Evolutionary conservation across 331 rosid genomes (phyloP), one percentile per base, ranked within the genome.

Genomic region (Prunus yedoensis): DNA sequence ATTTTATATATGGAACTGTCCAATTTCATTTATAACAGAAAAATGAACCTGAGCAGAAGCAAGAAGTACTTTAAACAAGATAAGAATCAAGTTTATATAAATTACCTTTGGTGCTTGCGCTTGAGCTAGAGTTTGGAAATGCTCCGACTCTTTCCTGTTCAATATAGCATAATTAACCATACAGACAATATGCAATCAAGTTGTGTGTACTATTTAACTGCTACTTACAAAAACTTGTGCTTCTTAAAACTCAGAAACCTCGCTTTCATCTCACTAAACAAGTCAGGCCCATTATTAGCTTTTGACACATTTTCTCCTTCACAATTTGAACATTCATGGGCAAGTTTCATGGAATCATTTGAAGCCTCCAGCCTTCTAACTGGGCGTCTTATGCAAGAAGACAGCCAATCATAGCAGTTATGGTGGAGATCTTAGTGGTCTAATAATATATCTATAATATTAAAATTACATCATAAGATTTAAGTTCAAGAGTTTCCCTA

Each of bases 41-140:
- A 25, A 25, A 25, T 25, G 27, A 25, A 35, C 0, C 41, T 35
- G 41, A 35, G 0, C 41, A 35, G 41, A 35, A 35, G 41, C 41
- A 35, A 35, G 41, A 35, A 35, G 41, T 35, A 35, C 0, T 35
- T 17, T 45, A 57, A 73, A 13, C 14, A 50, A 54, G 43, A 58
- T 30, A 21, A 58, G 28, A 56, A 54, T 56, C 3, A 46, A 63
- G 20, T 20, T 67, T 64, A 62, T 66, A 46, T 23, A 7, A 25
- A 70, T 51, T 53, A 94, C 99, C 97, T 92, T 94, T 15, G 99
- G 99, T 66, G 52, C 81, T 77, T 94, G 97, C 63, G 66, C 90
- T 80, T 90, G 86, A 77, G 96, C 91, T 69, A 94, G 92, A 70
- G 79, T 78, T 79, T 77, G 87, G 85, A 85, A 94, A 79, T 77